phyloP scores from a whole-genome alignment of 768 basidiomycete species.

The Mycena capillaripes region DNA sequence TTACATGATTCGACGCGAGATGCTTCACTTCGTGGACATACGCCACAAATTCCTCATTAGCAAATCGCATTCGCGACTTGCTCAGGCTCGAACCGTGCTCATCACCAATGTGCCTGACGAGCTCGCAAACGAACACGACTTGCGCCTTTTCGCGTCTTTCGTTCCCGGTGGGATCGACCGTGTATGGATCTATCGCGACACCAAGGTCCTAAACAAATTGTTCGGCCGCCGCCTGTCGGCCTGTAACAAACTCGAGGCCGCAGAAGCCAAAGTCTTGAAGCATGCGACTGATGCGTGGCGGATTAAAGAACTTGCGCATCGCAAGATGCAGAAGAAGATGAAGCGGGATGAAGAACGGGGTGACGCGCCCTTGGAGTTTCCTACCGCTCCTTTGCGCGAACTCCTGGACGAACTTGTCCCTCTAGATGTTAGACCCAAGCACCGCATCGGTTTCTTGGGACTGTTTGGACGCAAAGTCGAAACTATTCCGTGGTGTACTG shows the following conservation, averaged over 20 bases:
- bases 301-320: conserved; percentile 52
- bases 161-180: conserved; percentile 78
- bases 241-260: conserved; percentile 70
- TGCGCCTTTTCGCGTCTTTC: conserved; percentile 69
- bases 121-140: conserved; percentile 60
- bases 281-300: conserved; percentile 57
- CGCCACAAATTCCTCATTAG: conserved; percentile 72
- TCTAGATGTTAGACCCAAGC: conserved; percentile 62
- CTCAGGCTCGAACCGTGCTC: conserved; percentile 79
- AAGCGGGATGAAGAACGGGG: conserved; percentile 47
- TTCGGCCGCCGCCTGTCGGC: conserved; percentile 61
- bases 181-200: conserved; percentile 78
- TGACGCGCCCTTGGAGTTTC: conserved; percentile 36
- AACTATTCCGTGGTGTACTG: conserved; percentile 74
- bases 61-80: conserved; percentile 67
- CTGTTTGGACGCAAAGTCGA: conserved; percentile 74
- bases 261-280: conserved; percentile 63
- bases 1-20: conserved; percentile 70
- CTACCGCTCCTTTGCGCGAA: conserved; percentile 44
- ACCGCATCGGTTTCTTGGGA: conserved; percentile 63
- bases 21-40: conserved; percentile 68
- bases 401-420: conserved; percentile 70
- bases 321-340: conserved; percentile 46
- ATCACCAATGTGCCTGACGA: conserved; percentile 74
- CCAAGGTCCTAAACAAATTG: conserved; percentile 56